A percentile compares a stretch with the other conserved stretches of the same genome.
Conservation (phyloP, 2,329 filamentous ascomycete species). For the Tolypocladium nubicola region DNA sequence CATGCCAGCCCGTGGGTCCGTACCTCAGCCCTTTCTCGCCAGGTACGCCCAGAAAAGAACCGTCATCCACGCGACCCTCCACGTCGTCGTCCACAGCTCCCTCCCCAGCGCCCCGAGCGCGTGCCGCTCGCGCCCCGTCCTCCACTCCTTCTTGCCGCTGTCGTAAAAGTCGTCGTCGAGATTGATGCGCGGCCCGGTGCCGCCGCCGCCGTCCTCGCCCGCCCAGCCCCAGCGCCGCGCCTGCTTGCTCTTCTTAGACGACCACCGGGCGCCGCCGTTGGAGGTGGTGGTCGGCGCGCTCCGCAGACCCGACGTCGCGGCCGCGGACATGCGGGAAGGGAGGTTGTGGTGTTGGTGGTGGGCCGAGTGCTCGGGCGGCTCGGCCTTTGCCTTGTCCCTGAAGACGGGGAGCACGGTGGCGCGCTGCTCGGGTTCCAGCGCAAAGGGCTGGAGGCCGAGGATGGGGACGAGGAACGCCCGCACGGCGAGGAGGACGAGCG, state of each 20-base stretch:
- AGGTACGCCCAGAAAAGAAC: conserved; percentile 57
- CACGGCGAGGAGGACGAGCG: conserved; percentile 36
- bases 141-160: conserved; percentile 22
- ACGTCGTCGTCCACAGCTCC: conserved; percentile 52
- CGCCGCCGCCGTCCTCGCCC: conserved; percentile 21
- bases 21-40: conserved; percentile 45
- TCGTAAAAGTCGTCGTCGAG: conserved; percentile 40
- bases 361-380: conserved; percentile 21
- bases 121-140: conserved; percentile 15
- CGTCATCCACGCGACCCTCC: conserved; percentile 53
- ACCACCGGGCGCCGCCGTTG: conserved; percentile 12
- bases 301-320: conserved; percentile 8
- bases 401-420: conserved; percentile 28
- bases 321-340: background rate
- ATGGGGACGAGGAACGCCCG: conserved; percentile 48
- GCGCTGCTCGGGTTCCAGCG: conserved; percentile 30
- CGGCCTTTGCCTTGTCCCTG: conserved; percentile 44
- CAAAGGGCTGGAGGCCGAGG: conserved; percentile 42
- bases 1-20: background rate
- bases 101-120: conserved; percentile 35
- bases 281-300: conserved; percentile 8
- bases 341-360: background rate
- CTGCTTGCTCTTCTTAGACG: conserved; percentile 15
- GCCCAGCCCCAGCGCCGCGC: conserved; percentile 32
- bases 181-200: conserved; percentile 38